Percentiles rank a stretch among this genome's conserved stretches.
Conservation (phyloP, 1,284 basidiomycete genomes). For the Rhodotorula sp. region DNA sequence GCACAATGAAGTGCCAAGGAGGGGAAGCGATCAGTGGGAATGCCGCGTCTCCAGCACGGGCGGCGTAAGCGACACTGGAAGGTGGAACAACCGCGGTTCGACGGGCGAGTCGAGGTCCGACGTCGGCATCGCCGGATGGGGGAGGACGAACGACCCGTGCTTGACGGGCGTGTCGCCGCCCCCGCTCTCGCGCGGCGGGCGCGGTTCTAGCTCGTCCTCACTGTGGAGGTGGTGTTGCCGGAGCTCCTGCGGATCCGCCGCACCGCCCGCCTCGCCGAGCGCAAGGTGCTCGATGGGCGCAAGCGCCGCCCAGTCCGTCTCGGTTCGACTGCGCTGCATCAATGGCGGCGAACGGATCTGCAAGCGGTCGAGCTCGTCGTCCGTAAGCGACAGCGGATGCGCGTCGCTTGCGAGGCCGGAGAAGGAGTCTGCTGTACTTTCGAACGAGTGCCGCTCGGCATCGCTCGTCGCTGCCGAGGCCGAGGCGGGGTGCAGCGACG, state of each 20-base stretch:
- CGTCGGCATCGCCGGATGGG: neutral
- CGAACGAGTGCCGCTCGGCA: conserved; percentile 34
- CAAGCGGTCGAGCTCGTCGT: conserved; percentile 40
- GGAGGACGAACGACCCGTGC: neutral
- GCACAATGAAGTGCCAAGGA: neutral
- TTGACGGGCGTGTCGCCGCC: neutral
- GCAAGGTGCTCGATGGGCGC: neutral
- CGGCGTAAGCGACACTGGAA: neutral
- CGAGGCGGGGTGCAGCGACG: conserved; percentile 8
- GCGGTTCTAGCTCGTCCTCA: conserved; percentile 32
- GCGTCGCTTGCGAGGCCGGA: conserved; percentile 3
- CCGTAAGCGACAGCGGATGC: conserved; percentile 25
- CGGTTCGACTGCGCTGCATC: conserved; percentile 29
- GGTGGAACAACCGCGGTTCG: neutral
- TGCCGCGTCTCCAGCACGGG: neutral
- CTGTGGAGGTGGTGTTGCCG: neutral
- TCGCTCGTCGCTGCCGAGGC: neutral
- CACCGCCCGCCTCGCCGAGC: neutral
- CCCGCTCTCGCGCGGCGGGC: neutral
- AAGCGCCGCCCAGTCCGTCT: conserved; percentile 15
- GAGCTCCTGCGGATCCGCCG: neutral
- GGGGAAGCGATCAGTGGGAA: neutral
- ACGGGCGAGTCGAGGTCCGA: neutral
- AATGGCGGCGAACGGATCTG: conserved; percentile 23
- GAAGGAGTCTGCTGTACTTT: conserved; percentile 24